Evolutionary conservation across 352 stramenopile genomes (phyloP), one percentile per base, ranked within the genome.

Genomic region (Pythium aquatile): DNA sequence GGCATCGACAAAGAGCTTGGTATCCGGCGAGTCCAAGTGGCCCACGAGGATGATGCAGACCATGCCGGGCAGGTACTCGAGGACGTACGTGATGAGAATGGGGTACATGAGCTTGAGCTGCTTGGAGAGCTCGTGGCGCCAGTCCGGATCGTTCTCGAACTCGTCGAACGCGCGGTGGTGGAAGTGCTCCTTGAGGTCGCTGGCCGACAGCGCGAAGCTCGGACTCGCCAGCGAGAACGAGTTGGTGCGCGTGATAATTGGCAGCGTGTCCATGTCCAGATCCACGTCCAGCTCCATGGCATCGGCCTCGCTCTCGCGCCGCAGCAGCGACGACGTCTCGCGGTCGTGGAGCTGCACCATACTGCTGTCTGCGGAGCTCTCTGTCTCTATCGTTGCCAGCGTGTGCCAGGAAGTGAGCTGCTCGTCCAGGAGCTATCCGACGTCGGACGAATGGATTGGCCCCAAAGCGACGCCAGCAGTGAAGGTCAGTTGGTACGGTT

Each of bases 21-120:
- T 85, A 47, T 86, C 67, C 24, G 66, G 61, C 17, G 85, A 88
- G 44, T 90, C 78, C 10, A 87, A 68, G 54, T 92, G 76, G 1
- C 76, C 76, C 42, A 91, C 70, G 2, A 94, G 59, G 5, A 93
- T 73, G 64, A 79, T 77, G 30, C 79, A 78, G 24, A 87, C 75
- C 48, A 92, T 66, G 20, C 74, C 80, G 0, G 88, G 73, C 2
- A 88, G 61, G 33, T 83, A 78, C 47, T 87, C 76, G 37, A 90
- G 70, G 14, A 78, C 69, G 65, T 83, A 83, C 3, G 76, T 87
- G 42, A 80, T 61, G 37, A 83, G 65, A 30, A 87, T 65, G 17
- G 78, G 76, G 58, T 79, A 80, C 33, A 79, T 70, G 46, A 87
- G 74, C 13, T 40, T 55, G 64, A 85, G 68, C 26, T 75, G 75